Base-by-base conservation (phyloP, 1,139 yeast genomes). In the Petasospora rhodanensis region DNA sequence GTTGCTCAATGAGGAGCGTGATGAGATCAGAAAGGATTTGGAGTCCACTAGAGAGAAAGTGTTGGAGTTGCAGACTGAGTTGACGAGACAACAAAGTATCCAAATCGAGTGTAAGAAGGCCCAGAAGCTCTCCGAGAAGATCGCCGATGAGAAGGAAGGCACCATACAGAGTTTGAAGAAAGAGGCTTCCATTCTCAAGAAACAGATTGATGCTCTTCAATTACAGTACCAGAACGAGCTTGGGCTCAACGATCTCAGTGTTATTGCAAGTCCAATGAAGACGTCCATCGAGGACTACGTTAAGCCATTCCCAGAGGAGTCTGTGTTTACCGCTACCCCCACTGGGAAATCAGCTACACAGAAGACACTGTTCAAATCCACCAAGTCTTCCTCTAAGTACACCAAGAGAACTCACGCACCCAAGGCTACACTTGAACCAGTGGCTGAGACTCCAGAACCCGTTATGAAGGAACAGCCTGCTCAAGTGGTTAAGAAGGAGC, bases 1-100 rank as follows among this genome's bases (percentile, higher is more conserved):
- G 13, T 26, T 42, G 29, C 40, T 42, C 2, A 9, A 26, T 6
- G 38, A 41, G 17, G 52, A 49, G 19, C 39, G 44, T 9, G 48
- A 48, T 22, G 34, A 33, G 6, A 20, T 29, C 2, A 40, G 37
- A 21, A 17, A 26, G 7, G 41, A 38, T 5, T 23, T 39, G 26
- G 37, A 30, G 7, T 28, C 19, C 7, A 9, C 27, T 5, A 24
- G 26, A 20, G 10, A 14, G 4, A 26, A 27, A n/a, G 11, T 24
- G 10, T 13, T 22, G 13, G 22, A 20, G n/a, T 20, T 35, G 9
- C 25, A 29, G 24, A 20, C 10, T 11, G 28, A 28, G 11, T 14
- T 32, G 34, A 16, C 18, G 5, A n/a, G n/a, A n/a, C 13, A 15
- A 9, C 32, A 25, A 6, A 24, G 5, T 7, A 7, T 9, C 9